Conservation (phyloP, 495 filamentous ascomycete genomes). For the Cudoniella acicularis region DNA sequence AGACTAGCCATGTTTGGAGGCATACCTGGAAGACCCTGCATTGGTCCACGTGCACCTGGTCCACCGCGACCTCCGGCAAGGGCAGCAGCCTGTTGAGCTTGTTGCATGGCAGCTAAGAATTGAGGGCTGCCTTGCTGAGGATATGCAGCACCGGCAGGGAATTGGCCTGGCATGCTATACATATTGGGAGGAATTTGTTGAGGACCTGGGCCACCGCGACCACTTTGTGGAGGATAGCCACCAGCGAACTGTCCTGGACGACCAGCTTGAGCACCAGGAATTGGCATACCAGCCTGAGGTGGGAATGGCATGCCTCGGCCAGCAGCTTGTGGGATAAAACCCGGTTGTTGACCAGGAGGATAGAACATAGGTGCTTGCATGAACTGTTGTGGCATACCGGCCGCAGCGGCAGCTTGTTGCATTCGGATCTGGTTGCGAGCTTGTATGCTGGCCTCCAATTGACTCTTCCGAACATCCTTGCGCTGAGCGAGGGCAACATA, state of each 20-base stretch:
- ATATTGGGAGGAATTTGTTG: conserved; percentile 78
- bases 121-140: conserved; percentile 46
- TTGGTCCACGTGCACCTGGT: conserved; percentile 67
- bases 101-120: conserved; percentile 61
- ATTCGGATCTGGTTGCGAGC: conserved; percentile 96
- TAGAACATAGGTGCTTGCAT: conserved; percentile 88
- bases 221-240: conserved; percentile 73
- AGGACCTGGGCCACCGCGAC: conserved; percentile 68
- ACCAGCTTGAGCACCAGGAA: conserved; percentile 75
- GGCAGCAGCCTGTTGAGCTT: conserved; percentile 60
- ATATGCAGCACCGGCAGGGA: conserved; percentile 58
- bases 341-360: conserved; percentile 77
- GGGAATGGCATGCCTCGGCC: conserved; percentile 87
- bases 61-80: conserved; percentile 67
- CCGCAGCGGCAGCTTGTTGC: conserved; percentile 93
- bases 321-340: conserved; percentile 60
- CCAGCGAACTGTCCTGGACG: conserved; percentile 81
- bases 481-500: conserved; percentile 98
- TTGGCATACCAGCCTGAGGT: conserved; percentile 71
- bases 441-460: conserved; percentile 98
- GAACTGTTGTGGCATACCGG: conserved; percentile 83
- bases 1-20: conserved; percentile 59
- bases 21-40: conserved; percentile 64
- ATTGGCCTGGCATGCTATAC: conserved; percentile 72
- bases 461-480: conserved; percentile 98